Conservation (phyloP, 2,329 filamentous ascomycete species). For the Fusarium luffae region DNA sequence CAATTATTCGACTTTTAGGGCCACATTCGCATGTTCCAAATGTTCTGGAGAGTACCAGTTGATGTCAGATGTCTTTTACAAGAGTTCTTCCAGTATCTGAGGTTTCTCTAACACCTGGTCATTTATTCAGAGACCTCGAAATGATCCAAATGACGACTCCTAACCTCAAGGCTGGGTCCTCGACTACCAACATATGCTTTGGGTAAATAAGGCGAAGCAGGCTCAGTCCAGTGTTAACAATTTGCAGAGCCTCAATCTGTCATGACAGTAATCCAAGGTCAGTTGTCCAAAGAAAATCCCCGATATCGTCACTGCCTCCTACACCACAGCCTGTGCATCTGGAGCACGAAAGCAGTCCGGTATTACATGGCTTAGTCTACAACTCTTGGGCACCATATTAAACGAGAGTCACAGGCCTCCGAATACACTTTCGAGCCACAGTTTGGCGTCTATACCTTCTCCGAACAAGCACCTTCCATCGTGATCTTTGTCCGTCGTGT, state of each 20-base stretch:
- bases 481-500: neutral
- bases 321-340: neutral
- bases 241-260: neutral
- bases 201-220: neutral
- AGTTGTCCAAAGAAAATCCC: neutral
- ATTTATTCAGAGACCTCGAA: neutral
- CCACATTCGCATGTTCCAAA: no score
- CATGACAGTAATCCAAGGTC: neutral
- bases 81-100: neutral
- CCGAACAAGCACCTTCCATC: neutral
- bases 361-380: neutral
- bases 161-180: neutral
- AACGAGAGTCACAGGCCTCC: neutral
- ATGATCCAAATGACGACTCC: neutral
- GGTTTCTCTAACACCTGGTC: neutral
- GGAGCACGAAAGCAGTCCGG: neutral
- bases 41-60: accelerated
- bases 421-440: neutral
- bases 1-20: neutral
- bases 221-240: neutral
- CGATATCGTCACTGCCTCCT: neutral
- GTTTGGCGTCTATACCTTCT: neutral
- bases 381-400: neutral
- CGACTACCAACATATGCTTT: no score
- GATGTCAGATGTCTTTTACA: accelerated